Percentiles rank a stretch among this genome's conserved stretches.
phyloP scores from a whole-genome alignment of 495 filamentous ascomycete genomes.

The Copromyces sp. region DNA sequence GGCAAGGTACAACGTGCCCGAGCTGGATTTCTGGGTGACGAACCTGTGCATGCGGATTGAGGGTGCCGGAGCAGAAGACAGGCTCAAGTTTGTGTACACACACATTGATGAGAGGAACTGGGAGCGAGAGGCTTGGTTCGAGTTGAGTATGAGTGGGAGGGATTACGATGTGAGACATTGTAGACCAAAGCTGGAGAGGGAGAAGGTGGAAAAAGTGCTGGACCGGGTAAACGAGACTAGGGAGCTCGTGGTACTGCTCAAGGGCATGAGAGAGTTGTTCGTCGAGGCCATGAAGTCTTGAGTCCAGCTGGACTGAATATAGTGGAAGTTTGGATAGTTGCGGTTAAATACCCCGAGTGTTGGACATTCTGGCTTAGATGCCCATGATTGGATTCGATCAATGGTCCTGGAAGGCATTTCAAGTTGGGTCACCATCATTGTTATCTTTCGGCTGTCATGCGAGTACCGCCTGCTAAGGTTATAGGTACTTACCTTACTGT shows the following conservation, averaged over 20 bases:
- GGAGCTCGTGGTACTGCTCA: constrained; percentile 70
- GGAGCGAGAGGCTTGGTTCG: constrained; percentile 88
- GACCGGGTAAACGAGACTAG: constrained; percentile 74
- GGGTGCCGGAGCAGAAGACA: constrained; percentile 72
- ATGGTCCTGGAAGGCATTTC: neutral
- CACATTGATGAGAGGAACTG: constrained; percentile 79
- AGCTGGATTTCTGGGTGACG: constrained; percentile 91
- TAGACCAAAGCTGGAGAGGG: constrained; percentile 67
- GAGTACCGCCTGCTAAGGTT: neutral
- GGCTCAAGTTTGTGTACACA: constrained; percentile 85
- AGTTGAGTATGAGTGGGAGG: constrained; percentile 65
- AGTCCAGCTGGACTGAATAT: neutral
- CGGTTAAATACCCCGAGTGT: neutral
- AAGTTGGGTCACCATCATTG: neutral
- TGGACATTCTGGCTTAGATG: neutral
- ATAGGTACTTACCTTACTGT: neutral
- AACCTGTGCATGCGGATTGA: constrained; percentile 84
- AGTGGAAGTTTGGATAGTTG: neutral
- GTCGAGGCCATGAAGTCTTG: constrained; percentile 44
- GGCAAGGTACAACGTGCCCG: constrained; percentile 74
- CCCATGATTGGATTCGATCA: neutral
- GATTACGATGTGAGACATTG: constrained; percentile 78
- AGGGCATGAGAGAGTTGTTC: constrained; percentile 88
- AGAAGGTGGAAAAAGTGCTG: constrained; percentile 59
- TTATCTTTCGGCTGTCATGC: neutral